Evolutionary conservation across 768 basidiomycete genomes (phyloP).

Genomic region (Calocybe cyanea): DNA sequence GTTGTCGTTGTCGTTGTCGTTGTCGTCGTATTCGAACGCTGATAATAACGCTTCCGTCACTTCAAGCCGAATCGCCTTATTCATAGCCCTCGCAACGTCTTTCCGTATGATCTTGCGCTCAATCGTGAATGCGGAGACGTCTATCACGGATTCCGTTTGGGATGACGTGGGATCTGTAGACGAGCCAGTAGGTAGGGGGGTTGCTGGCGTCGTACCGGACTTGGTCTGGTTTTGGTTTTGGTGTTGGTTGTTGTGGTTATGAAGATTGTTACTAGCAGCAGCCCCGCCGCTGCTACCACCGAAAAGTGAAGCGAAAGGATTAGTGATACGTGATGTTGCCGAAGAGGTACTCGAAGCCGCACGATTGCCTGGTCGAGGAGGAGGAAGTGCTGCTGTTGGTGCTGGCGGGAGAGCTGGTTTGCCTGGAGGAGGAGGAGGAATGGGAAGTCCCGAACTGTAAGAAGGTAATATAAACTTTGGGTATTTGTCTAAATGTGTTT

Average conservation of each 20-base stretch:
- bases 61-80: constrained; percentile 51
- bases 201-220: constrained; percentile 25
- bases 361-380: constrained; percentile 32
- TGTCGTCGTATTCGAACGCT: no score
- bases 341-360: constrained; percentile 15
- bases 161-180: constrained; percentile 25
- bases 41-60: constrained; percentile 41
- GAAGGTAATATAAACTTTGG: constrained; percentile 45
- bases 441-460: constrained; percentile 38
- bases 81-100: constrained; percentile 52
- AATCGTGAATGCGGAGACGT: constrained; percentile 61
- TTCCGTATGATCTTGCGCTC: constrained; percentile 46
- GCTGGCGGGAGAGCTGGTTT: no score
- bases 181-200: constrained; percentile 29
- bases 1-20: no score
- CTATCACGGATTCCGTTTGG: constrained; percentile 35
- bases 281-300: constrained; percentile 40
- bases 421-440: constrained; percentile 40
- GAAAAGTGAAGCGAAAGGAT: constrained; percentile 82
- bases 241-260: constrained; percentile 24
- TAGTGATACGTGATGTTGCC: constrained; percentile 48
- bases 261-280: constrained; percentile 24
- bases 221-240: no score
- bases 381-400: no score
- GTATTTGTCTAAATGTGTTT: constrained; percentile 29